These are phyloP conservation scores for Botryotinia convoluta DNA, from an alignment of 2,329 filamentous ascomycete species.

Conservation along the genomic window DNA sequence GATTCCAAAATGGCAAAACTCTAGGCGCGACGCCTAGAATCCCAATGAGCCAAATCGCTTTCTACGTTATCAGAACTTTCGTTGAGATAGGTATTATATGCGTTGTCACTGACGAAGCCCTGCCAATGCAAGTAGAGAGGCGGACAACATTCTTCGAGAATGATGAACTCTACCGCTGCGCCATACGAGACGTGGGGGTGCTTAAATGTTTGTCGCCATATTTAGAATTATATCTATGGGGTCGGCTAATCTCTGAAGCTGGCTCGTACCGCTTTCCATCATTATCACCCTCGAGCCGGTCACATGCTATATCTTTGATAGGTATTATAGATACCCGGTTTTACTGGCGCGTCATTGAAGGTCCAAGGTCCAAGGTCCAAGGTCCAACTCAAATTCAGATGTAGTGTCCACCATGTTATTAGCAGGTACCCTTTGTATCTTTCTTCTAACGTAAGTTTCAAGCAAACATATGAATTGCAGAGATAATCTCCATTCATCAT, in stretches of 20 bases:
- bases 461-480: background rate
- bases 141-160: background rate
- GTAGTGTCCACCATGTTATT: too few relatives aligned
- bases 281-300: background rate
- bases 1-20: background rate
- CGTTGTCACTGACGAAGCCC: background rate
- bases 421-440: too few relatives aligned
- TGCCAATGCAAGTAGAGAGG: background rate
- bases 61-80: background rate
- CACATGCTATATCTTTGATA: background rate
- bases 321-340: too few relatives aligned
- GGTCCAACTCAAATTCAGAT: background rate
- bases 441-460: background rate
- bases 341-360: background rate
- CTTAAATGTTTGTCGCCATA: background rate
- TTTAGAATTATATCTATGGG: background rate
- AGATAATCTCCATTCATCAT: background rate
- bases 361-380: too few relatives aligned
- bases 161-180: background rate
- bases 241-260: background rate
- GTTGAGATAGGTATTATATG: background rate
- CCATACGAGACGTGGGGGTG: background rate
- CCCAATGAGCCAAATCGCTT: background rate
- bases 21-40: background rate
- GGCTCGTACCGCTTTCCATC: background rate